Percentiles rank a stretch among this genome's conserved stretches.
These are phyloP conservation scores for Parastagonospora nodorum DNA, from an alignment of 2,329 filamentous ascomycete species.

Conservation along the genomic window DNA sequence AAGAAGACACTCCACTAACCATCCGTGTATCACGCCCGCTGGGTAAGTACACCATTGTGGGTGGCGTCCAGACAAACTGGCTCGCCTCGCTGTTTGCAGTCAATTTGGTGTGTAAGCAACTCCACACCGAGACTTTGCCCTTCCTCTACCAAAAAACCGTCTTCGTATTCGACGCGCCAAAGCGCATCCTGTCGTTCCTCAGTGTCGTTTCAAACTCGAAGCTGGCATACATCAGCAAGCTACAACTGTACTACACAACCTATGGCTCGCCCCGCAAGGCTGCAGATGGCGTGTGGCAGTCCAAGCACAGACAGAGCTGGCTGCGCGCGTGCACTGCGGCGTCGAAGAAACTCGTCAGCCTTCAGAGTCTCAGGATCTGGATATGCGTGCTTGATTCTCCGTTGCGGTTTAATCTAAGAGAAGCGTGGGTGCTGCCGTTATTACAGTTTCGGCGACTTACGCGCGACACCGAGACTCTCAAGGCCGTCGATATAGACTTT, in stretches of 20 bases:
- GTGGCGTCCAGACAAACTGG: constrained; percentile 35
- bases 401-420: constrained; percentile 26
- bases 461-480: neutral
- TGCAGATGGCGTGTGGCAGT: constrained; percentile 23
- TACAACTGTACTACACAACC: constrained; percentile 37
- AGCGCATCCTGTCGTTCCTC: constrained; percentile 35
- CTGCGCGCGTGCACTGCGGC: constrained; percentile 21
- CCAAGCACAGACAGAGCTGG: constrained; percentile 33
- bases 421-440: constrained; percentile 34
- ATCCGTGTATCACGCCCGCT: constrained; percentile 23
- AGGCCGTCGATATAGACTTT: constrained; percentile 22
- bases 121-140: constrained; percentile 29
- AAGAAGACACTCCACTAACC: neutral
- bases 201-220: constrained; percentile 15
- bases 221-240: constrained; percentile 28
- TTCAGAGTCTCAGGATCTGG: constrained; percentile 30
- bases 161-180: constrained; percentile 38
- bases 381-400: constrained; percentile 20
- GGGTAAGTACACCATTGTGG: constrained; percentile 22
- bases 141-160: constrained; percentile 36
- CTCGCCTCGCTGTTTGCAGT: constrained; percentile 32
- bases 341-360: constrained; percentile 22
- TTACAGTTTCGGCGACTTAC: constrained; percentile 32
- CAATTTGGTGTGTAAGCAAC: constrained; percentile 33
- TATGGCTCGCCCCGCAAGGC: constrained; percentile 28